Conservation (phyloP, 495 filamentous ascomycete genomes). For the Echria macrotheca region DNA sequence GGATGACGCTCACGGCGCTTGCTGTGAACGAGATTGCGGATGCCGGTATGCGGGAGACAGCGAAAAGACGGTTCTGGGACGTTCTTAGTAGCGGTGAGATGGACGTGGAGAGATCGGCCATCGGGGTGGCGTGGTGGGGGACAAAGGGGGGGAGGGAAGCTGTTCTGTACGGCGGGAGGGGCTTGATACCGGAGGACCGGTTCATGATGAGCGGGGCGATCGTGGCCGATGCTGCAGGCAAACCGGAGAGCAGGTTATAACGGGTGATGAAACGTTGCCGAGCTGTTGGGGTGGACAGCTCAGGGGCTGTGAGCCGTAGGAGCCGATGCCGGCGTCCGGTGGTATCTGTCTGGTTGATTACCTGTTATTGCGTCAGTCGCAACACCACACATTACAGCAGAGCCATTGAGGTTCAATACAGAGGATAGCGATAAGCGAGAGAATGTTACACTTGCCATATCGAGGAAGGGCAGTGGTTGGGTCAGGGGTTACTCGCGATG, state of each 20-base stretch:
- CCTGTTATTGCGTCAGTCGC: too few relatives aligned
- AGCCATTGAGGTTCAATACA: not conserved
- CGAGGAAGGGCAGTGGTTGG: too few relatives aligned
- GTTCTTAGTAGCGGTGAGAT: slow-evolving; percentile 79
- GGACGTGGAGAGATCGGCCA: slow-evolving; percentile 77
- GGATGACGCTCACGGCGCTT: slow-evolving; percentile 60
- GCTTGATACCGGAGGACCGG: slow-evolving; percentile 13
- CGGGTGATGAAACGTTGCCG: too few relatives aligned
- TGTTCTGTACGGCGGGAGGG: slow-evolving; percentile 23
- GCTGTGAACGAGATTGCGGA: slow-evolving; percentile 61
- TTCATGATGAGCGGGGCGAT: slow-evolving; percentile 46
- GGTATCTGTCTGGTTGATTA: too few relatives aligned
- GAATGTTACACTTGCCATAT: too few relatives aligned
- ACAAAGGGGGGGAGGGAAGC: slow-evolving; percentile 38
- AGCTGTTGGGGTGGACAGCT: too few relatives aligned
- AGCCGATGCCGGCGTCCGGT: too few relatives aligned
- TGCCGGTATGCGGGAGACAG: slow-evolving; percentile 54
- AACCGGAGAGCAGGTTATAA: not conserved
- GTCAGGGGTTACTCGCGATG: not conserved
- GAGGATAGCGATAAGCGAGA: too few relatives aligned
- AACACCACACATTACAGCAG: too few relatives aligned
- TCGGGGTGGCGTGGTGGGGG: slow-evolving; percentile 85
- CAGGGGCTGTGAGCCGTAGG: too few relatives aligned
- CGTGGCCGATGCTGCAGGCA: slow-evolving; percentile 5
- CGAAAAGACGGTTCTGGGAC: slow-evolving; percentile 78